Base-by-base conservation (phyloP, 305 asterid species). In the Solanum chacoense region DNA sequence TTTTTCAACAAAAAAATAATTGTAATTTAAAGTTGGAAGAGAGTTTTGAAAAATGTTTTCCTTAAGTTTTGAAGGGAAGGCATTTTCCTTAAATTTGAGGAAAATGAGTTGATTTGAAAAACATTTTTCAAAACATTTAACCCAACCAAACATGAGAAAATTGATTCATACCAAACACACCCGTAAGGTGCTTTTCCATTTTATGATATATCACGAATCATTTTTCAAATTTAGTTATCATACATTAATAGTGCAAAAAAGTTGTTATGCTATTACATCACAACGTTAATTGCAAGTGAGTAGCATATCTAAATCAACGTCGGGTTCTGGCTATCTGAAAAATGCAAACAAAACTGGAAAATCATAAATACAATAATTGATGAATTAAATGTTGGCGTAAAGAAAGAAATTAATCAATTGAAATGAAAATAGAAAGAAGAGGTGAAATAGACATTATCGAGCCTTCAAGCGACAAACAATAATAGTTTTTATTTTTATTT, bases 101-200 rank as follows among this genome's bases (percentile, higher is more conserved):
- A n/a, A n/a, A n/a, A n/a, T n/a, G n/a, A n/a, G n/a, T n/a, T n/a
- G n/a, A n/a, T n/a, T n/a, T n/a, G n/a, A n/a, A n/a, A n/a, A n/a
- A n/a, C n/a, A n/a, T n/a, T n/a, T n/a, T n/a, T n/a, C n/a, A n/a
- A n/a, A n/a, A n/a, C n/a, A n/a, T n/a, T n/a, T n/a, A n/a, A n/a
- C n/a, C n/a, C n/a, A n/a, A n/a, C n/a, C n/a, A n/a, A n/a, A n/a
- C n/a, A n/a, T n/a, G n/a, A n/a, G n/a, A n/a, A n/a, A n/a, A n/a
- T n/a, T n/a, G n/a, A n/a, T n/a, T n/a, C n/a, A n/a, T n/a, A n/a
- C n/a, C n/a, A n/a, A n/a, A n/a, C n/a, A n/a, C n/a, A n/a, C n/a
- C n/a, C n/a, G n/a, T 45, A 20, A 20, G 1, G 0, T 7, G 11
- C 0, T 20, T 55, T 55, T 0, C 24, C 1, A 0, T 55, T 18